Evolutionary conservation across 2,329 filamentous ascomycete genomes (phyloP).

Genomic region (Hypoxylon sp.): DNA sequence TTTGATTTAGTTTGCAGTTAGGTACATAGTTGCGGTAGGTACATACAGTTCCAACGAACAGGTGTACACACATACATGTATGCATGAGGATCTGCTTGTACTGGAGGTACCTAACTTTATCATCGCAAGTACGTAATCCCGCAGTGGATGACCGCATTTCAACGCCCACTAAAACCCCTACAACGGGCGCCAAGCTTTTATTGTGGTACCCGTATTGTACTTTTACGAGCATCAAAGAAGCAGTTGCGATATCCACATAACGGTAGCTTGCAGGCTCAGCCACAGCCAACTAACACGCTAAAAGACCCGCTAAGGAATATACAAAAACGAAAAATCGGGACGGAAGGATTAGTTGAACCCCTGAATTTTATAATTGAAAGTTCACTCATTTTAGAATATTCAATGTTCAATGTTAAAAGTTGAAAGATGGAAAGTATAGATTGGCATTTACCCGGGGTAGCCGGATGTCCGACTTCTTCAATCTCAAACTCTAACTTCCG

Average conservation of each 20-base stretch:
- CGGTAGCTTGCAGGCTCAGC: constrained; percentile 14
- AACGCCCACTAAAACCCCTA: constrained; percentile 19
- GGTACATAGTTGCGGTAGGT: neutral
- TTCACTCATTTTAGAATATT: neutral
- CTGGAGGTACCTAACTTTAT: constrained; percentile 22
- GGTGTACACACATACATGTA: constrained; percentile 8
- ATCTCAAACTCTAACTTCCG: neutral
- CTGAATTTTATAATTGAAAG: constrained; percentile 4
- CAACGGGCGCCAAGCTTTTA: constrained; percentile 21
- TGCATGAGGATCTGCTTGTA: constrained; percentile 21
- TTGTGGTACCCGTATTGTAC: constrained; percentile 22
- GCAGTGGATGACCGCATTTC: constrained; percentile 21
- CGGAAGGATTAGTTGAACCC: constrained; percentile 2
- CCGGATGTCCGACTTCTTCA: neutral
- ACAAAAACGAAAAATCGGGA: constrained; percentile 8
- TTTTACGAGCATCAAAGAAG: constrained; percentile 2
- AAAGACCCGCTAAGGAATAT: constrained; percentile 16
- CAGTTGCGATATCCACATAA: neutral
- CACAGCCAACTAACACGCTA: constrained; percentile 20
- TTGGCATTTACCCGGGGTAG: neutral
- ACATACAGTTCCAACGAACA: constrained; percentile 8
- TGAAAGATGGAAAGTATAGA: neutral
- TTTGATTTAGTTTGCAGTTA: neutral
- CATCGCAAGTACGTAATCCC: constrained; percentile 34
- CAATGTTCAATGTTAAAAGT: neutral